These are phyloP conservation scores for Pyrenochaeta sp. DNA, from an alignment of 2,329 filamentous ascomycete species.

Conservation along the genomic window DNA sequence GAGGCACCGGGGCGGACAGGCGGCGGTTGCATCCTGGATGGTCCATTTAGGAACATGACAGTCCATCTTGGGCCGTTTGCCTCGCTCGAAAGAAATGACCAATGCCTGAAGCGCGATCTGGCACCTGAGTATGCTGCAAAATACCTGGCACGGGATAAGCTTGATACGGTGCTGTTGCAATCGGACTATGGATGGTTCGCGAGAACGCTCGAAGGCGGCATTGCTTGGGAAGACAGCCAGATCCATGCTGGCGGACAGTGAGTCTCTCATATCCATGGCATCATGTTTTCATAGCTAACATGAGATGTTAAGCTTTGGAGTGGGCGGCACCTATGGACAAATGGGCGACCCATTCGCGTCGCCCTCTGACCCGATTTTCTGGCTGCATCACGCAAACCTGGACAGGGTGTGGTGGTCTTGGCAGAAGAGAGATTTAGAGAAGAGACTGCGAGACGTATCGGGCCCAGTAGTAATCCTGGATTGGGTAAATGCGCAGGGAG, in stretches of 20 bases:
- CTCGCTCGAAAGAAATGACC: not conserved
- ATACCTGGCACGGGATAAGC: not conserved
- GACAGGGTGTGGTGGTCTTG: slow-evolving; percentile 59
- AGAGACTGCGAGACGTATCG: slow-evolving; percentile 46
- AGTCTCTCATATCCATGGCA: not conserved
- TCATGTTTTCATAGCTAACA: not conserved
- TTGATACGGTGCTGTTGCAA: slow-evolving; percentile 5
- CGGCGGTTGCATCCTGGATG: slow-evolving; percentile 60
- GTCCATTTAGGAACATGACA: slow-evolving; percentile 53
- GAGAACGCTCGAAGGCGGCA: slow-evolving; percentile 7
- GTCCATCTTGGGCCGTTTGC: slow-evolving; percentile 3
- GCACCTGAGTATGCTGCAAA: not conserved
- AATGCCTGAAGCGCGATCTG: slow-evolving; percentile 1
- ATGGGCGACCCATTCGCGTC: slow-evolving; percentile 44
- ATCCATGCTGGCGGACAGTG: slow-evolving; percentile 13
- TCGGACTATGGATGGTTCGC: slow-evolving; percentile 14
- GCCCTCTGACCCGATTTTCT: slow-evolving; percentile 56
- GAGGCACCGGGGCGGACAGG: slow-evolving; percentile 57
- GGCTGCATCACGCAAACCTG: slow-evolving; percentile 55
- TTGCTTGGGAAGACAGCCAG: slow-evolving; percentile 6
- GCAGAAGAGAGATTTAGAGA: slow-evolving; percentile 52
- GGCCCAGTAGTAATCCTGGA: slow-evolving; percentile 52
- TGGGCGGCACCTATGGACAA: slow-evolving; percentile 5
- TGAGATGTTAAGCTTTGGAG: slow-evolving; percentile 3
- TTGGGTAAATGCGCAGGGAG: slow-evolving; percentile 43